Conservation (phyloP, 208 protist species). For the Trichomonas vaginalis region DNA sequence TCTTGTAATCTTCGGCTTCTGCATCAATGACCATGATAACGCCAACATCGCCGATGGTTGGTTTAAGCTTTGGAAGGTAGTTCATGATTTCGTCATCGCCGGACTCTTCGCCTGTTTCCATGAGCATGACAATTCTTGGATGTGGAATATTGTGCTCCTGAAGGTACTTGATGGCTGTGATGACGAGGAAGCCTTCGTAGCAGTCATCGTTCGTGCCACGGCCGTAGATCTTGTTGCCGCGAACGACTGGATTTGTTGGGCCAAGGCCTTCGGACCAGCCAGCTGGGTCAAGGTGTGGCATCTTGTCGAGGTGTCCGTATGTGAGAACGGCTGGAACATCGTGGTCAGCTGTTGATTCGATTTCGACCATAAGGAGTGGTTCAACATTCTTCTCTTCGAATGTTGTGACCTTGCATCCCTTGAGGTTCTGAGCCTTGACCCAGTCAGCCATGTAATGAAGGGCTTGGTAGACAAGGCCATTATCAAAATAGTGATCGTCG, state of each 20-base stretch:
- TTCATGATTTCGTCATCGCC: slow-evolving; percentile 58
- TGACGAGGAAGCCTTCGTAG: slow-evolving; percentile 57
- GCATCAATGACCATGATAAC: slow-evolving; percentile 76
- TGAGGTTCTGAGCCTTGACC: slow-evolving; percentile 50
- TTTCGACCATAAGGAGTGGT: slow-evolving; percentile 59
- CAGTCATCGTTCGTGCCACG: slow-evolving; percentile 66
- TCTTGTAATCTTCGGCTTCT: slow-evolving; percentile 70
- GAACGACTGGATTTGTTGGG: slow-evolving; percentile 57
- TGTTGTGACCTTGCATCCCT: slow-evolving; percentile 54
- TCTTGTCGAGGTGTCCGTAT: slow-evolving; percentile 86
- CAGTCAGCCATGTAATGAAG: slow-evolving; percentile 60
- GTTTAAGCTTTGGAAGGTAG: slow-evolving; percentile 52
- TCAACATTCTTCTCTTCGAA: slow-evolving; percentile 52
- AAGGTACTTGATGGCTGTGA: slow-evolving; percentile 52
- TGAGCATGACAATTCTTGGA: slow-evolving; percentile 56
- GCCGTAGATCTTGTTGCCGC: slow-evolving; percentile 63
- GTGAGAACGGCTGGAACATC: slow-evolving; percentile 55
- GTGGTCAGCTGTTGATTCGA: slow-evolving; percentile 47
- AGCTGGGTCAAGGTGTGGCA: slow-evolving; percentile 60
- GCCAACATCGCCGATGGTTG: slow-evolving; percentile 53
- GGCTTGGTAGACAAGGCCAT: slow-evolving; percentile 61
- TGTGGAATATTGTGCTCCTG: slow-evolving; percentile 59
- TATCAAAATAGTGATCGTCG: slow-evolving; percentile 58
- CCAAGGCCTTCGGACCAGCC: slow-evolving; percentile 65
- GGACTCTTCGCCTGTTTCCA: slow-evolving; percentile 67